phyloP scores from a whole-genome alignment of 768 basidiomycete species.

The Lactifluus subvellereus region DNA sequence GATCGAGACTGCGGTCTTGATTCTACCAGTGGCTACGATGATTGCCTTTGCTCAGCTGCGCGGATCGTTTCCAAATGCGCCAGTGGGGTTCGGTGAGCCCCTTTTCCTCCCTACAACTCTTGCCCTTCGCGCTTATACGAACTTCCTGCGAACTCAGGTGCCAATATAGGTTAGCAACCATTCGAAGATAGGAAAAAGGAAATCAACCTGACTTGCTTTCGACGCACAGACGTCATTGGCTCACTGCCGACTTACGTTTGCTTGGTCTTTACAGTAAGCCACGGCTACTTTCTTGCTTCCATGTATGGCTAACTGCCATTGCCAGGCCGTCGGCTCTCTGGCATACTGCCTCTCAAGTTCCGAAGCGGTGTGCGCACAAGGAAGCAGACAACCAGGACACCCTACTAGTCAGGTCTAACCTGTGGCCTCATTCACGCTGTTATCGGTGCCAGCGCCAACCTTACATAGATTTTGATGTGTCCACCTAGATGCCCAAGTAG shows the following conservation, averaged over 20 bases:
- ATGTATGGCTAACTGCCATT: background rate
- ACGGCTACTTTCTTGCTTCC: background rate
- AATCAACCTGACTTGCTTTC: background rate
- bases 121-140: background rate
- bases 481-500: background rate
- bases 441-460: no score
- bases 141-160: background rate
- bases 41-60: slow-evolving; percentile 30
- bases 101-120: no score
- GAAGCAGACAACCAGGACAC: background rate
- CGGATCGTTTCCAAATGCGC: slow-evolving; percentile 27
- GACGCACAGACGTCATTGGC: slow-evolving; percentile 9
- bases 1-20: slow-evolving; percentile 24
- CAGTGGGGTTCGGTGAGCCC: slow-evolving; percentile 26
- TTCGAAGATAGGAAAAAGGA: background rate
- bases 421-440: no score
- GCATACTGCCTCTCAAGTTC: slow-evolving; percentile 4
- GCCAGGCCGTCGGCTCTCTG: slow-evolving; percentile 2
- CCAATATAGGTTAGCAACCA: slow-evolving; percentile 14
- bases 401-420: background rate
- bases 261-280: slow-evolving; percentile 13
- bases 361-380: background rate
- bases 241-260: slow-evolving; percentile 16
- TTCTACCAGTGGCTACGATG: slow-evolving; percentile 27
- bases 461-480: background rate